These are phyloP conservation scores for Exophiala viscosa DNA, from an alignment of 2,329 filamentous ascomycete genomes.

Conservation along the genomic window DNA sequence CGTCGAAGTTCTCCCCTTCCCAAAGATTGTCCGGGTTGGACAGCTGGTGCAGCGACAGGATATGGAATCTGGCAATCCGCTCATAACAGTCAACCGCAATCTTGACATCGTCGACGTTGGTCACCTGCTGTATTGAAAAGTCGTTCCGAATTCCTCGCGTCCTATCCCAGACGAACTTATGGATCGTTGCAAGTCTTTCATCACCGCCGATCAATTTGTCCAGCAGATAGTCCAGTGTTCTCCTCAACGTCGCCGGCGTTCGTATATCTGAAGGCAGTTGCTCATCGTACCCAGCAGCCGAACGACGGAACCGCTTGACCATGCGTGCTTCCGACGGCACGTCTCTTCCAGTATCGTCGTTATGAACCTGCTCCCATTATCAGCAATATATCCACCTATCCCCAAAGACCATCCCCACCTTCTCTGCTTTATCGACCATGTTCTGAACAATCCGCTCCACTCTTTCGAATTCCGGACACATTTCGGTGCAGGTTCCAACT, in stretches of 20 bases:
- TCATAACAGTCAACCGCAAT: slow-evolving; percentile 60
- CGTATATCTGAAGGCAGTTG: slow-evolving; percentile 62
- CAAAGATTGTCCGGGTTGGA: slow-evolving; percentile 48
- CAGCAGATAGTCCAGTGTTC: slow-evolving; percentile 48
- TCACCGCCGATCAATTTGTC: slow-evolving; percentile 50
- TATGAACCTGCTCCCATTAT: slow-evolving; percentile 17
- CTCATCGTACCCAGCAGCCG: slow-evolving; percentile 60
- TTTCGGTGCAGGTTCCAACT: slow-evolving; percentile 59
- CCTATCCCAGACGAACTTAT: slow-evolving; percentile 64
- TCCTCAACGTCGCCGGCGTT: slow-evolving; percentile 49
- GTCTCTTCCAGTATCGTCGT: slow-evolving; percentile 23
- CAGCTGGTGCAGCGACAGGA: slow-evolving; percentile 59
- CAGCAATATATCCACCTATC: not conserved
- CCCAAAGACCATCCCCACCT: slow-evolving; percentile 39
- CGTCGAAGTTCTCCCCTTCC: slow-evolving; percentile 51
- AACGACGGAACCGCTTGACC: slow-evolving; percentile 62
- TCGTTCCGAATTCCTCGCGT: slow-evolving; percentile 63
- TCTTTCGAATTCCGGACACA: slow-evolving; percentile 63
- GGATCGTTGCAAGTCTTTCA: slow-evolving; percentile 50
- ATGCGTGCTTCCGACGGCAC: slow-evolving; percentile 53
- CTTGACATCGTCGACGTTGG: slow-evolving; percentile 52
- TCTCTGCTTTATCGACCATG: slow-evolving; percentile 59
- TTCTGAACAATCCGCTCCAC: slow-evolving; percentile 60
- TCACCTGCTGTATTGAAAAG: slow-evolving; percentile 60
- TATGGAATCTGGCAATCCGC: slow-evolving; percentile 61